phyloP scores from a whole-genome alignment of 176 grass and related monocot species.

The Juncus inflexus region DNA sequence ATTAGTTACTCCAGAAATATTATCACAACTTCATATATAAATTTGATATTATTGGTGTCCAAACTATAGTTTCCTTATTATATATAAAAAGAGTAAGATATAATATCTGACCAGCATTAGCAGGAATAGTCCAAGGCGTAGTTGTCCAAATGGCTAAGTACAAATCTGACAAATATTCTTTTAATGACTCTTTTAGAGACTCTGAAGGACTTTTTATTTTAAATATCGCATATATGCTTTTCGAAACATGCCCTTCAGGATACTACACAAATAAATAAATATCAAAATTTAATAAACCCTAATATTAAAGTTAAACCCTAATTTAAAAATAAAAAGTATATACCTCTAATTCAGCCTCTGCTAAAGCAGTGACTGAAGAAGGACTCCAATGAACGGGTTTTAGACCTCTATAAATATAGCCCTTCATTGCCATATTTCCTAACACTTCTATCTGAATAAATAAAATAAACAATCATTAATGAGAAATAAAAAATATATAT shows the following conservation, averaged over 20 bases:
- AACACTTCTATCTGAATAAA: conserved; percentile 94
- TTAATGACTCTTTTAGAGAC: conserved; percentile 46
- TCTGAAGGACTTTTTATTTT: conserved; percentile 49
- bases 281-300: conserved; percentile 3
- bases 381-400: conserved; percentile 98
- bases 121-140: conserved; percentile 97
- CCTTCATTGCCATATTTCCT: conserved; percentile 85
- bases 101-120: conserved; percentile 86
- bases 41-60: background rate
- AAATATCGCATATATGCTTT: conserved; percentile 94
- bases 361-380: conserved; percentile 84
- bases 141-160: conserved; percentile 92
- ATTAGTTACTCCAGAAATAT: conserved; percentile 25
- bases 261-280: conserved; percentile 50
- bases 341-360: conserved; percentile 97
- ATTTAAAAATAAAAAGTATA: conserved; percentile 14
- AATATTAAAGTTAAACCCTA: conserved; percentile 27
- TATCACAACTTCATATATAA: background rate
- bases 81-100: background rate
- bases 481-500: conserved; percentile 12
- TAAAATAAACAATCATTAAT: conserved; percentile 16
- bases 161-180: conserved; percentile 74
- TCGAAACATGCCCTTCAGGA: conserved; percentile 81
- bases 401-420: conserved; percentile 91
- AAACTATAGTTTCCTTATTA: background rate